phyloP scores from a whole-genome alignment of 2,329 filamentous ascomycete species.

The Fusarium sp. region DNA sequence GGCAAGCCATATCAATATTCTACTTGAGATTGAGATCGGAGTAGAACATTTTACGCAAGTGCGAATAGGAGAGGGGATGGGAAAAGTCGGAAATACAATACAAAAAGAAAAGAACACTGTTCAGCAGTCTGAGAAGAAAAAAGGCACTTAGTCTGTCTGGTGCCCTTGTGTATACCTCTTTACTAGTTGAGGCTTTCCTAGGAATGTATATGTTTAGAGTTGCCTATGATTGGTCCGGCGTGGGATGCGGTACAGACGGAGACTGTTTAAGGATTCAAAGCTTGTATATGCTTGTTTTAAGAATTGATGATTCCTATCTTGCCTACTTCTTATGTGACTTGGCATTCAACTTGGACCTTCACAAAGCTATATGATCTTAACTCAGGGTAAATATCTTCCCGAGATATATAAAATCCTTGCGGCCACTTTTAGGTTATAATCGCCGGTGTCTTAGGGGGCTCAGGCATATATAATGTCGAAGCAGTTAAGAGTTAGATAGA shows the following conservation, averaged over 20 bases:
- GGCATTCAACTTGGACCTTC: too few relatives aligned
- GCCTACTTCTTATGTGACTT: not conserved
- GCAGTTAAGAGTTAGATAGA: not conserved
- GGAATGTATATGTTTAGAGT: constrained; percentile 57
- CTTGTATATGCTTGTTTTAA: constrained; percentile 25
- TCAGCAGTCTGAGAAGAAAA: constrained; percentile 41
- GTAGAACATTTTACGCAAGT: constrained; percentile 22
- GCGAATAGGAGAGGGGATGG: constrained; percentile 27
- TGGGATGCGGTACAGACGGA: constrained; percentile 54
- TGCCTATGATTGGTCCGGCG: constrained; percentile 58
- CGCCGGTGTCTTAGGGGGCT: too few relatives aligned
- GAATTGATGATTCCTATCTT: not conserved
- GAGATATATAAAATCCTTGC: too few relatives aligned
- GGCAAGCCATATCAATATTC: constrained; percentile 27
- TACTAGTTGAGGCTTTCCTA: constrained; percentile 34
- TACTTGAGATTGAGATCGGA: constrained; percentile 14
- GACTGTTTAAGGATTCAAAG: constrained; percentile 32
- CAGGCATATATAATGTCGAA: too few relatives aligned
- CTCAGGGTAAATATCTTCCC: too few relatives aligned
- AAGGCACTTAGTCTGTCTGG: constrained; percentile 3
- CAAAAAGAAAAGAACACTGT: constrained; percentile 30
- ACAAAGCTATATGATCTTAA: too few relatives aligned
- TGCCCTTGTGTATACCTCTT: constrained; percentile 31
- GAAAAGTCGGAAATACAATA: constrained; percentile 30
- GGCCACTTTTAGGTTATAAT: too few relatives aligned